Evolutionary conservation across 2,329 filamentous ascomycete genomes (phyloP), one percentile per base, ranked within the genome.

Genomic region (Parafenestella ontariensis): DNA sequence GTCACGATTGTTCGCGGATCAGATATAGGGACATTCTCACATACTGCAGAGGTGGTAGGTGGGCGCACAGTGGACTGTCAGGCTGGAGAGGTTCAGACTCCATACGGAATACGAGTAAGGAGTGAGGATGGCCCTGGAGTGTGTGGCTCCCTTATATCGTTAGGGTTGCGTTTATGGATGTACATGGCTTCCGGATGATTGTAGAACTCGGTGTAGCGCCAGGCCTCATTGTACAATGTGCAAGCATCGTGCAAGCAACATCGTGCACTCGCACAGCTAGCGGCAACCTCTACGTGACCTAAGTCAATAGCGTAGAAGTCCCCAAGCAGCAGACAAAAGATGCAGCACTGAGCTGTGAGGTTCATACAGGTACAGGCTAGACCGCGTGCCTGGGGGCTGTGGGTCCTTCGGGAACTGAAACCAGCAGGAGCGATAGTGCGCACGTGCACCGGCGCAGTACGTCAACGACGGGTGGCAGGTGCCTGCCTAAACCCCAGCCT

Each of bases 401-500:
- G 31, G 31, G 31, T 34, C 31, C 31, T 17, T 17, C 37, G 20
- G 20, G 6, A 21, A 21, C 37, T 46, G 29, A 46, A 46, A 46
- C 20, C 42, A 34, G 26, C 20, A 23, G 43, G 54, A 52, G 40
- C 41, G 39, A 44, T 34, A 39, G 51, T 29, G 29, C 20, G 33
- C 48, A 24, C 37, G 37, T 40, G 37, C 42, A n/a, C 24, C 41
- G 41, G 24, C 11, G 21, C 37, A 40, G 37, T 40, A 40, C 37
- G 37, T 40, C 37, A 40, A 40, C 37, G 37, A 40, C 13, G 31
- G 31, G 37, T 23, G 37, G 37, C 37, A 40, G 37, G 37, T 39
- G 47, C 53, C n/a, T 33, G 40, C 31, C 31, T 34, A 17, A 13
- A 34, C 56, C 56, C 51, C 57, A 59, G 52, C 49, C 56, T 52